A percentile compares a stretch with the other conserved stretches of the same genome.
These are phyloP conservation scores for Theileria sp. DNA, from an alignment of 169 alveolate species.

Conservation along the genomic window DNA sequence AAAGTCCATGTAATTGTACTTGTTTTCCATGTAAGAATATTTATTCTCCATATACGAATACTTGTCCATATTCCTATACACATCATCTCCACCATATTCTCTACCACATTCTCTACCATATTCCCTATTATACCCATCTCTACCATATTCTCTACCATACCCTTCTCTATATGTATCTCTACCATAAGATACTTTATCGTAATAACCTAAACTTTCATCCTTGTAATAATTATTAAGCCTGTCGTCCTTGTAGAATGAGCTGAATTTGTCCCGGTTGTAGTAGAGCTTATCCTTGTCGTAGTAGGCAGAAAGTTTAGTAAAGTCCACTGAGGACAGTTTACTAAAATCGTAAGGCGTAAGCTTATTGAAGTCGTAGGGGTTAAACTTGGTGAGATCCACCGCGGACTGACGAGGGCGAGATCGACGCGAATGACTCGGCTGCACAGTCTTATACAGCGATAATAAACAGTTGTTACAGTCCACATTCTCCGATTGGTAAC, in stretches of 20 bases:
- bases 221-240: no score
- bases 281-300: no score
- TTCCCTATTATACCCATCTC: background rate
- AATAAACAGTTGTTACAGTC: background rate
- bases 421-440: background rate
- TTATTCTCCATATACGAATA: slow-evolving; percentile 8
- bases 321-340: background rate
- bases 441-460: background rate
- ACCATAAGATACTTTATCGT: no score
- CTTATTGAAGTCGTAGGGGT: background rate
- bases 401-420: background rate
- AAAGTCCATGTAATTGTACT: slow-evolving; percentile 6
- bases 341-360: background rate
- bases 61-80: background rate
- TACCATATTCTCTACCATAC: no score
- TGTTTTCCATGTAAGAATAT: slow-evolving; percentile 5
- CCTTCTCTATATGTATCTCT: no score
- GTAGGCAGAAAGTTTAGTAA: background rate
- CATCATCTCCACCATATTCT: no score
- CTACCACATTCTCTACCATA: background rate
- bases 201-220: no score
- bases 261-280: no score
- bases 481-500: background rate
- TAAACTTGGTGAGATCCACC: background rate
- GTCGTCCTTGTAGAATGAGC: no score